Percentiles rank a stretch among this genome's conserved stretches.
These are phyloP conservation scores for Echria macrotheca DNA, from an alignment of 495 filamentous ascomycete species.

Conservation along the genomic window DNA sequence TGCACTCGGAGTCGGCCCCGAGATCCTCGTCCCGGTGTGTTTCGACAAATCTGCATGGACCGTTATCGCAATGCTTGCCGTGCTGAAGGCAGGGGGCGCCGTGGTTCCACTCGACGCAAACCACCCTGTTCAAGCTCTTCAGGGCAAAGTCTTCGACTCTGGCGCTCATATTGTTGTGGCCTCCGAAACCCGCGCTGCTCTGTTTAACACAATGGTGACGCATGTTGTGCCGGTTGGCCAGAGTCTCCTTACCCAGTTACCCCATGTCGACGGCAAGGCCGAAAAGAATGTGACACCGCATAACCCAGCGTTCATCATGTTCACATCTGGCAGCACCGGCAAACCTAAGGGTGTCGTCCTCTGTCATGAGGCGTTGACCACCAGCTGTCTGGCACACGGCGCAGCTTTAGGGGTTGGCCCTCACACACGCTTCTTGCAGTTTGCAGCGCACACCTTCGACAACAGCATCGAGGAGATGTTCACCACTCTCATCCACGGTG, in stretches of 20 bases:
- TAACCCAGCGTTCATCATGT: conserved; percentile 47
- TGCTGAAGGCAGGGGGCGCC: conserved; percentile 56
- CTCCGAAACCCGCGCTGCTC: conserved; percentile 10
- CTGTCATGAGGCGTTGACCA: conserved; percentile 42
- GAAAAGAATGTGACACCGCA: conserved; percentile 3
- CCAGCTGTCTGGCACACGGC: conserved; percentile 29
- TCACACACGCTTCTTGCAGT: conserved; percentile 47
- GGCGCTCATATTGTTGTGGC: conserved; percentile 32
- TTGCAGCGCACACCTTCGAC: conserved; percentile 56
- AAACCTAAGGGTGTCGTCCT: conserved; percentile 44
- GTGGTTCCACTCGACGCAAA: conserved; percentile 53
- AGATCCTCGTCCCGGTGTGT: conserved; percentile 48
- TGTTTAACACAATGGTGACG: conserved; percentile 20
- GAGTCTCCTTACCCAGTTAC: not conserved
- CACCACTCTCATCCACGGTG: conserved; percentile 43
- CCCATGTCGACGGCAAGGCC: not conserved
- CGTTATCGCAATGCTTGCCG: conserved; percentile 48
- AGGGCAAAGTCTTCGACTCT: conserved; percentile 20
- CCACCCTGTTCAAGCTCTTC: conserved; percentile 44
- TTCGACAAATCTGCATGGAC: conserved; percentile 54
- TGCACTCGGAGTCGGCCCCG: conserved; percentile 44
- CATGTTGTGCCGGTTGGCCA: conserved; percentile 14
- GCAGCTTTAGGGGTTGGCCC: conserved; percentile 32
- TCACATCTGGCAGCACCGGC: conserved; percentile 20
- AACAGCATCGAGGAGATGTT: conserved; percentile 52